Evolutionary conservation across 2,329 filamentous ascomycete species (phyloP).

Genomic region (Fusarium oxysporum): DNA sequence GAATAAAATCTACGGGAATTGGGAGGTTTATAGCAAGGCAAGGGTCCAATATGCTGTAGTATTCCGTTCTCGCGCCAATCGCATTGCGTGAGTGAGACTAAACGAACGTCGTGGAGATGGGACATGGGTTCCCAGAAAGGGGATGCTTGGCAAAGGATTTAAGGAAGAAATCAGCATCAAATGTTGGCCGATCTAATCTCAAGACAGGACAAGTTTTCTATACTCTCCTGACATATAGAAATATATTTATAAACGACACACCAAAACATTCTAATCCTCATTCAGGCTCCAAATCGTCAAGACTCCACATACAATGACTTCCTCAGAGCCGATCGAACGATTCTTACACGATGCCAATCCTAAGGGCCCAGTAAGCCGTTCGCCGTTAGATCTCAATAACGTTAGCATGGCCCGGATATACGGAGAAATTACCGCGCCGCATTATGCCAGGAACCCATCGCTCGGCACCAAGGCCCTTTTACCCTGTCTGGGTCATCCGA

Average conservation of each 20-base stretch:
- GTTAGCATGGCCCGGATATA: not conserved
- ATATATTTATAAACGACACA: not conserved
- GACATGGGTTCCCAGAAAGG: conserved; percentile 15
- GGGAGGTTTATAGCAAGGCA: conserved; percentile 1
- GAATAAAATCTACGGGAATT: not conserved
- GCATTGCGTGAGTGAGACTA: not conserved
- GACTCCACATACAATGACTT: too few species aligned
- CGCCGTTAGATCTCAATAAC: not conserved
- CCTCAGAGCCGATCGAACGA: not conserved
- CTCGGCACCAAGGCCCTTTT: not conserved
- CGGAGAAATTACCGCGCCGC: not conserved
- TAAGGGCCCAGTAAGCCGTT: not conserved
- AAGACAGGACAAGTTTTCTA: not conserved
- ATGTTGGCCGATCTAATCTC: not conserved
- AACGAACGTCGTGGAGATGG: not conserved
- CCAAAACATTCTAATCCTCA: not conserved
- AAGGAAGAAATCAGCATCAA: not conserved
- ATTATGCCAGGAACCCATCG: too few species aligned
- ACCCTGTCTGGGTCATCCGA: not conserved
- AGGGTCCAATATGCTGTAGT: not conserved
- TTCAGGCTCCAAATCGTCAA: not conserved
- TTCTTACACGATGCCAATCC: not conserved
- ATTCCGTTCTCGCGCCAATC: not conserved
- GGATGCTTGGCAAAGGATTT: not conserved
- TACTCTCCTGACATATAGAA: not conserved